Conservation (phyloP, 192 early-diverging fungal genomes). For the Coemansia erecta region DNA sequence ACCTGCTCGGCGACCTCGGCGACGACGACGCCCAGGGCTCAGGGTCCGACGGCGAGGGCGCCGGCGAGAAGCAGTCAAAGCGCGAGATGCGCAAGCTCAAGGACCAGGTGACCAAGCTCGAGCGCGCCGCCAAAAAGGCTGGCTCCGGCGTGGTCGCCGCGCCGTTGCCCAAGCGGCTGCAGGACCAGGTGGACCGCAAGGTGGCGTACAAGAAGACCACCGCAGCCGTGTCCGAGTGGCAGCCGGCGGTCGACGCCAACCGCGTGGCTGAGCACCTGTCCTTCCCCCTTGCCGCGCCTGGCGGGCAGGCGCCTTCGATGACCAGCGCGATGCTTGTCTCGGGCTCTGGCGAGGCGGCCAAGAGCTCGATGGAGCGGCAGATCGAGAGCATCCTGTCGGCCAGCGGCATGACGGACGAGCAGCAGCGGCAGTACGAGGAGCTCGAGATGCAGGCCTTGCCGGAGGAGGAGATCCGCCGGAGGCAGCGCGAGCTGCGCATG, state of each 20-base stretch:
- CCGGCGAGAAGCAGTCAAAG: constrained; percentile 34
- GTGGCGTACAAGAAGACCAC: constrained; percentile 84
- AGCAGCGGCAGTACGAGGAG: constrained; percentile 79
- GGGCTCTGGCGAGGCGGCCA: constrained; percentile 19
- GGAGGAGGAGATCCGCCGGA: constrained; percentile 74
- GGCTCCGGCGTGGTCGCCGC: constrained; percentile 59
- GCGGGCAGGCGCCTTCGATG: too few relatives aligned
- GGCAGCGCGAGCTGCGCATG: constrained; percentile 76
- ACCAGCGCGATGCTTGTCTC: constrained; percentile 19
- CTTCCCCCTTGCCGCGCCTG: constrained; percentile 51
- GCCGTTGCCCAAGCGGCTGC: constrained; percentile 77
- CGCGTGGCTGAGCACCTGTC: constrained; percentile 79
- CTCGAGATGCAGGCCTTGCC: constrained; percentile 81
- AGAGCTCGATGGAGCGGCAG: constrained; percentile 75
- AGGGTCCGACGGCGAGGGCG: constrained; percentile 35
- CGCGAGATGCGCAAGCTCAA: constrained; percentile 33
- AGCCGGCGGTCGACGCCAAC: constrained; percentile 75
- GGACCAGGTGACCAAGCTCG: constrained; percentile 33
- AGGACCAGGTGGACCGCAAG: constrained; percentile 81
- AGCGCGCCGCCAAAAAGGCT: constrained; percentile 31
- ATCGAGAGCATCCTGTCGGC: constrained; percentile 68
- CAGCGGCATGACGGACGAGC: constrained; percentile 71
- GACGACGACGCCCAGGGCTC: constrained; percentile 41
- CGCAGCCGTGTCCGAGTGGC: constrained; percentile 83
- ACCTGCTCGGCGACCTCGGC: constrained; percentile 69